These are phyloP conservation scores for Colletotrichum destructivum DNA, from an alignment of 2,329 filamentous ascomycete genomes.

Conservation along the genomic window DNA sequence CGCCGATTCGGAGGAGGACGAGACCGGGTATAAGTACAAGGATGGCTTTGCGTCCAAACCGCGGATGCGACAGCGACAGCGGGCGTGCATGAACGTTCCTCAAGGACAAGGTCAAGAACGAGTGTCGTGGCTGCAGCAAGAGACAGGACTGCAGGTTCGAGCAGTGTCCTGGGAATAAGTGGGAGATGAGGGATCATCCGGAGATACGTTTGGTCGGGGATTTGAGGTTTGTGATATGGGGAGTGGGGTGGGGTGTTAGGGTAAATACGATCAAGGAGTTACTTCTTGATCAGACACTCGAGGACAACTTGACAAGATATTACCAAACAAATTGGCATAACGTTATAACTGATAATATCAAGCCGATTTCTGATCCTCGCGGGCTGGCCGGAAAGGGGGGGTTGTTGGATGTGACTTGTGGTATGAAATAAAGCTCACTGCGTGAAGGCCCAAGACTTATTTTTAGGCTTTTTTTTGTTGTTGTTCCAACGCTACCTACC, in stretches of 20 bases:
- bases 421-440: too few relatives aligned
- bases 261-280: too few relatives aligned
- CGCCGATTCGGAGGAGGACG: slow-evolving; percentile 47
- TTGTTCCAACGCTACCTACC: background rate
- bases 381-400: too few relatives aligned
- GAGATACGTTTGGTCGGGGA: too few relatives aligned
- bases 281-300: too few relatives aligned
- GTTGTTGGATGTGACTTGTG: too few relatives aligned
- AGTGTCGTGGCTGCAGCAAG: slow-evolving; percentile 18
- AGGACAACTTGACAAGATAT: too few relatives aligned
- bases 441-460: background rate
- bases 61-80: background rate
- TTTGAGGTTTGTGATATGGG: background rate
- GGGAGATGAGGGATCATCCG: background rate
- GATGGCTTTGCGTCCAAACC: slow-evolving; percentile 51
- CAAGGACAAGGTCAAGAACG: slow-evolving; percentile 4
- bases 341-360: too few relatives aligned
- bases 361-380: too few relatives aligned
- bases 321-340: too few relatives aligned
- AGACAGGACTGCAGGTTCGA: slow-evolving; percentile 4
- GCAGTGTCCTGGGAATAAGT: background rate
- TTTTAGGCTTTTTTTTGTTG: background rate
- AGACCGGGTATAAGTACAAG: slow-evolving; percentile 45
- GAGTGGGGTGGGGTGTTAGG: too few relatives aligned
- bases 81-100: slow-evolving; percentile 5